phyloP scores from a whole-genome alignment of 2,329 filamentous ascomycete species.

The Apiospora saccharicola region DNA sequence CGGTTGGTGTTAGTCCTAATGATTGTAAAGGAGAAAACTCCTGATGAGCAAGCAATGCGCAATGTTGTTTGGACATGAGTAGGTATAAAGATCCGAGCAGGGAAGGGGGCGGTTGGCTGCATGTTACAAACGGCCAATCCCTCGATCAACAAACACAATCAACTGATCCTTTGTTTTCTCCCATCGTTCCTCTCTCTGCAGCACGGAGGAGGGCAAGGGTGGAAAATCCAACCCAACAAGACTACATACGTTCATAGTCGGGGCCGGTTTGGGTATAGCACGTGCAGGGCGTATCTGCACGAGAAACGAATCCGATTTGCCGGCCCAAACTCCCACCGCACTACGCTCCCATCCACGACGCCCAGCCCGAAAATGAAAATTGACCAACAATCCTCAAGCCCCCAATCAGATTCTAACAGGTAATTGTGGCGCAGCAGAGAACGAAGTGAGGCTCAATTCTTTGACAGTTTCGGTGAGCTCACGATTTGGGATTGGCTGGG shows the following conservation, averaged over 20 bases:
- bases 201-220: neutral
- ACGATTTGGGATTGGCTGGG: conserved; percentile 9
- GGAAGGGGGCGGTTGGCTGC: neutral
- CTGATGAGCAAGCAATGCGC: neutral
- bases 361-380: neutral
- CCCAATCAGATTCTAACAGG: conserved; percentile 4
- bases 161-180: neutral
- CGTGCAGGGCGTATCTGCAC: conserved; percentile 8
- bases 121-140: neutral
- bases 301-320: conserved; percentile 6
- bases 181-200: neutral
- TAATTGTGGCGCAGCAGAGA: conserved; percentile 10
- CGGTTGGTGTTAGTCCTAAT: neutral
- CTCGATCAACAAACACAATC: conserved; percentile 2
- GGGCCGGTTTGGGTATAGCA: conserved; percentile 6
- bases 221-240: neutral
- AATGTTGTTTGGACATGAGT: neutral
- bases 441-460: neutral
- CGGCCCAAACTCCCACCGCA: neutral
- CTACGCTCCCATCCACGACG: neutral
- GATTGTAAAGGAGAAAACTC: conserved; percentile 2
- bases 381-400: neutral
- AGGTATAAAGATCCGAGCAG: neutral
- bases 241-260: neutral
- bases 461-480: neutral